These are phyloP conservation scores for Xylariaceae sp. DNA, from an alignment of 2,329 filamentous ascomycete species.

Conservation along the genomic window DNA sequence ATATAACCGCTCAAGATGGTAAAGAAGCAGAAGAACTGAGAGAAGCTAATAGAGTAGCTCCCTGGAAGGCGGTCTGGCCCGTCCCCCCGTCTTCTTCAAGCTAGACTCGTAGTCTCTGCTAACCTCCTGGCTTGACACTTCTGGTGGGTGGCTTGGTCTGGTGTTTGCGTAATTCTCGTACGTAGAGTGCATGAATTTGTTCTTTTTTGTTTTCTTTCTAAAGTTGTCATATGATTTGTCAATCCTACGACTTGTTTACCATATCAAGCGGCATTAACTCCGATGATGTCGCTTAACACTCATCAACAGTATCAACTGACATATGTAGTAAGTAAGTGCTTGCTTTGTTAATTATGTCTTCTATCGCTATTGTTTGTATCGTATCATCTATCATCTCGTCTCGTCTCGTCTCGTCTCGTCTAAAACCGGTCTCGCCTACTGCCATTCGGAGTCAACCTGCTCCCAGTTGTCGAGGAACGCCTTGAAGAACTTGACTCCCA, in stretches of 20 bases:
- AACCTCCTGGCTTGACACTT: neutral
- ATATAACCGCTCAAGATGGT: no score
- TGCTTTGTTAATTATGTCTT: neutral
- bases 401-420: neutral
- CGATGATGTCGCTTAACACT: neutral
- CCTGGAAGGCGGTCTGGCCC: neutral
- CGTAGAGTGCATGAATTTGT: no score
- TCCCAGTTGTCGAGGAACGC: constrained; percentile 86
- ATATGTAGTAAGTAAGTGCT: neutral
- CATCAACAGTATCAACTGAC: neutral
- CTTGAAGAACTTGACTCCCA: constrained; percentile 84
- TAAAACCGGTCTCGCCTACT: constrained; percentile 13
- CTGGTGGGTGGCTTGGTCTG: neutral
- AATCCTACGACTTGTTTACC: neutral
- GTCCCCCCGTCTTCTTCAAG: neutral
- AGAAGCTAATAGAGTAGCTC: neutral
- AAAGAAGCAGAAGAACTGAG: no score
- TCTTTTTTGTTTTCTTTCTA: neutral
- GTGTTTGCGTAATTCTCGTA: no score
- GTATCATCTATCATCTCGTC: neutral
- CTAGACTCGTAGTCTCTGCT: neutral
- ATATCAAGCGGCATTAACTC: neutral
- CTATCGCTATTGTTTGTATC: neutral
- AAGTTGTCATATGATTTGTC: neutral
- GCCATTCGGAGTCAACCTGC: constrained; percentile 75